Percentiles rank a stretch among this genome's conserved stretches.
Evolutionary conservation across 2,329 filamentous ascomycete species (phyloP).

Genomic region (Phialocephala subalpina): DNA sequence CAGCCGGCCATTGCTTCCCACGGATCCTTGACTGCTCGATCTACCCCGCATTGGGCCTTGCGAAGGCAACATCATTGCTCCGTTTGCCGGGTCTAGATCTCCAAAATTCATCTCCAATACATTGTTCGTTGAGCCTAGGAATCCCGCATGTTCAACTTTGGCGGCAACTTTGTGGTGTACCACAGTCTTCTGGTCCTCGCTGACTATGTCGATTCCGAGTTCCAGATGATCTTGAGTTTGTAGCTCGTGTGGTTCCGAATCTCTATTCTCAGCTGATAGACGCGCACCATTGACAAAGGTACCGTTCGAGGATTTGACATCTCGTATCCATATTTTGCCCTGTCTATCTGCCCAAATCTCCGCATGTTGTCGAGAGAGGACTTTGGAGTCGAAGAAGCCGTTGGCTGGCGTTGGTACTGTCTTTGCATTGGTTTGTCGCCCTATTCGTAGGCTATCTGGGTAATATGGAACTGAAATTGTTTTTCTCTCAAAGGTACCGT

Average conservation of each 20-base stretch:
- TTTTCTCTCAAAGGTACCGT: slow-evolving; percentile 96
- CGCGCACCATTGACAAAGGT: slow-evolving; percentile 96
- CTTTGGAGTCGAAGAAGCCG: slow-evolving; percentile 98
- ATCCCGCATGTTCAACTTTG: slow-evolving; percentile 94
- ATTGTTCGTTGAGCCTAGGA: slow-evolving; percentile 77
- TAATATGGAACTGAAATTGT: slow-evolving; percentile 92
- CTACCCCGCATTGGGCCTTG: slow-evolving; percentile 75
- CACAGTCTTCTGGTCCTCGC: slow-evolving; percentile 97
- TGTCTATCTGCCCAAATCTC: slow-evolving; percentile 89
- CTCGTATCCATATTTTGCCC: slow-evolving; percentile 93
- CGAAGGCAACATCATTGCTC: slow-evolving; percentile 74
- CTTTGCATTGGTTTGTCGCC: slow-evolving; percentile 96
- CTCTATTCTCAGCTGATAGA: slow-evolving; percentile 90
- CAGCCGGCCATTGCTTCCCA: slow-evolving; percentile 66
- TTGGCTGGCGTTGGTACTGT: slow-evolving; percentile 90
- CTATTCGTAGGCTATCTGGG: slow-evolving; percentile 94
- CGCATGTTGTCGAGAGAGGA: slow-evolving; percentile 93
- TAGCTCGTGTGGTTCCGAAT: slow-evolving; percentile 94
- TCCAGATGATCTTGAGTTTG: slow-evolving; percentile 92
- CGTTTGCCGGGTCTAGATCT: slow-evolving; percentile 84
- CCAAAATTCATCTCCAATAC: slow-evolving; percentile 91
- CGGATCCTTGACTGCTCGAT: slow-evolving; percentile 71
- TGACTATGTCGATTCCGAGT: slow-evolving; percentile 97
- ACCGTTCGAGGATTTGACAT: slow-evolving; percentile 98
- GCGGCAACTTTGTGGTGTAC: slow-evolving; percentile 98